Conservation (phyloP, 352 stramenopile species). For the Phytophthora cactorum region DNA sequence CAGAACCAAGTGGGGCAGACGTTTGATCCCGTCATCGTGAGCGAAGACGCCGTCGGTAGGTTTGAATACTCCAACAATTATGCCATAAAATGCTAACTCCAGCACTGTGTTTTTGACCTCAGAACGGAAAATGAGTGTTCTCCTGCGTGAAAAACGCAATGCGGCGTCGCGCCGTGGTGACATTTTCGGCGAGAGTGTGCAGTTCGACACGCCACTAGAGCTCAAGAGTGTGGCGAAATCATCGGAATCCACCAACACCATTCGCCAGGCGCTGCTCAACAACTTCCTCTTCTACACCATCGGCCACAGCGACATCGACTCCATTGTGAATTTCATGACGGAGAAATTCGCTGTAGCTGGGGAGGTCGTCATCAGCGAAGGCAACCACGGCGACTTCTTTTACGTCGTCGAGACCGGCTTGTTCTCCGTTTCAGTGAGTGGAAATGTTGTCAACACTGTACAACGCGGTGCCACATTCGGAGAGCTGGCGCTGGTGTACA, state of each 20-base stretch:
- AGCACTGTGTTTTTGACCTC: background rate
- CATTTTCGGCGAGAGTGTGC: slow-evolving; percentile 77
- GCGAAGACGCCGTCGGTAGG: slow-evolving; percentile 39
- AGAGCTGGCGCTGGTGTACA: slow-evolving; percentile 97
- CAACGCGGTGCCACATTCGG: slow-evolving; percentile 91
- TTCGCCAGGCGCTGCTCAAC: slow-evolving; percentile 62
- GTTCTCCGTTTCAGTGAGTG: slow-evolving; percentile 89
- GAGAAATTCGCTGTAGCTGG: slow-evolving; percentile 44
- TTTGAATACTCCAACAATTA: background rate
- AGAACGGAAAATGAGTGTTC: slow-evolving; percentile 63
- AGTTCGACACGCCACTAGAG: slow-evolving; percentile 60
- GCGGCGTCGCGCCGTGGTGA: slow-evolving; percentile 60
- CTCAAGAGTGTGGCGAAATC: slow-evolving; percentile 47
- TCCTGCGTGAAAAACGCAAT: slow-evolving; percentile 74
- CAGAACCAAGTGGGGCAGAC: slow-evolving; percentile 48
- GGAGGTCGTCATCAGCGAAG: slow-evolving; percentile 69
- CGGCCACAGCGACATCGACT: slow-evolving; percentile 52
- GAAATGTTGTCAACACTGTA: slow-evolving; percentile 74
- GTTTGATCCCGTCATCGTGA: slow-evolving; percentile 52
- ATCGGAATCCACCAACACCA: slow-evolving; percentile 48
- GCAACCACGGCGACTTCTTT: slow-evolving; percentile 78
- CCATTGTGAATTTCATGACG: slow-evolving; percentile 61
- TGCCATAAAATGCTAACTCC: background rate
- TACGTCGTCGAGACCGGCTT: slow-evolving; percentile 84
- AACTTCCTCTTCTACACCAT: slow-evolving; percentile 80